Conservation (phyloP, 2,329 filamentous ascomycete genomes). For the Verticillium klebahnii region DNA sequence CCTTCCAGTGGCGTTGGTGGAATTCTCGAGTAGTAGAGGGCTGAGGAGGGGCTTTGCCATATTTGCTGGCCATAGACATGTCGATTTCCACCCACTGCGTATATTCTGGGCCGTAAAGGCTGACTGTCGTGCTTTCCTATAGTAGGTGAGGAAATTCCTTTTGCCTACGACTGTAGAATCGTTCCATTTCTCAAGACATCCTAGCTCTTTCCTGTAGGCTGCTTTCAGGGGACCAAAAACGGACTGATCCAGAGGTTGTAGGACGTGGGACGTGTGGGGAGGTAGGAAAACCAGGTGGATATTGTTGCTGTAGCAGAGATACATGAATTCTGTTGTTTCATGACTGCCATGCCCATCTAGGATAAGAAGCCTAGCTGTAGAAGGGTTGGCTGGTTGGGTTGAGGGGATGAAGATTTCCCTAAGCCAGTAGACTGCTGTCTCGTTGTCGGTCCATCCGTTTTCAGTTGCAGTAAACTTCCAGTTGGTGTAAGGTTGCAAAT, state of each 20-base stretch:
- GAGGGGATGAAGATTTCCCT: constrained; percentile 1
- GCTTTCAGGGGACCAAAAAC: not conserved
- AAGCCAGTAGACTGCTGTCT: not conserved
- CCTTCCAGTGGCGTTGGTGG: not conserved
- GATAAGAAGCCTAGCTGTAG: not conserved
- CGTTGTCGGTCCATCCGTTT: constrained; percentile 1
- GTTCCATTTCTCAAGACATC: not conserved
- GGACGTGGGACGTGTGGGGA: not conserved
- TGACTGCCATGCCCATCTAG: not conserved
- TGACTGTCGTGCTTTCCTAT: not conserved
- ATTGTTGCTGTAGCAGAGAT: not conserved
- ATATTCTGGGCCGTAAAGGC: not conserved
- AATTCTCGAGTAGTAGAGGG: not conserved
- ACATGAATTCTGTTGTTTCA: not conserved
- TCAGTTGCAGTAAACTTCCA: constrained; percentile 3
- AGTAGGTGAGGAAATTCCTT: not conserved
- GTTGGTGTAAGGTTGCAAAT: not conserved
- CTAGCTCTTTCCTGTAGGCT: not conserved
- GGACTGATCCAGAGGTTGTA: not conserved
- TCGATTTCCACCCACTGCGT: not conserved
- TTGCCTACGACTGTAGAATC: not conserved
- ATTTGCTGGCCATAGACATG: not conserved
- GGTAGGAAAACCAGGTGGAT: constrained; percentile 3
- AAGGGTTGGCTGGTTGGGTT: not conserved
- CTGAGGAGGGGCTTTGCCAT: not conserved